Evolutionary conservation across 345 rosid genomes (phyloP), one percentile per base, ranked within the genome.

Genomic region (Clarkia xantiana): DNA sequence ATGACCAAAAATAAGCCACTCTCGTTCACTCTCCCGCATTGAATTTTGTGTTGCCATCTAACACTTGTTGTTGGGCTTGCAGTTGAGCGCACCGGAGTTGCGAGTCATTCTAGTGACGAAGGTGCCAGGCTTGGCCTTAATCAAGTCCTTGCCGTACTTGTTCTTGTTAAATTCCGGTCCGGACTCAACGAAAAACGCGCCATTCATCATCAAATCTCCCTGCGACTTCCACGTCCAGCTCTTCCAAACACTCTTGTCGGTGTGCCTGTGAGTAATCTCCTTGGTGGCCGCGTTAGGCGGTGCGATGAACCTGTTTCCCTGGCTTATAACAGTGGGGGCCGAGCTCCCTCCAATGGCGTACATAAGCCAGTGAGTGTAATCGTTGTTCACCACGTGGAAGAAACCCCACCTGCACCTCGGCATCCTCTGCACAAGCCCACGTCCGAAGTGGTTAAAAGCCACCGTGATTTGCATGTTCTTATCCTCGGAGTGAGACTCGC

Each of bases 181-280:
- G 0, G 95, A 81, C 65, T 75, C 53, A 22, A 75, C 69, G 54
- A 85, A 81, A 60, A 62, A 76, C 13, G 88, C 89, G 3, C 89
- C 97, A 16, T 84, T 79, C 54, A 77, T 8, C 60, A 81, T 25
- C 49, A 77, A 39, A 63, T 87, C 96, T 17, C 68, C 74, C 60
- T 77, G 76, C 17, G 97, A 84, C 65, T 56, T 71, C 94, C 96
- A 87, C 0, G 52, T 57, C 94, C 96, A 79, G 0, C 19, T 3
- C 57, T 63, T 70, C 97, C 97, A 81, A 29, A 29, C 36, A 29
- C 36, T 18, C 36, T 69, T 6, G 29, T 2, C 16, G 51, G 54
- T 2, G 74, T 18, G 1, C 79, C 58, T 46, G 34, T 8, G 2
- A 17, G 72, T 75, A 11, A 86, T 68, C 77, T 80, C 75, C 62